A percentile compares a stretch with the other conserved stretches of the same genome.
phyloP scores from a whole-genome alignment of 2,329 filamentous ascomycete genomes.

The Dryadomyces sulphureus region DNA sequence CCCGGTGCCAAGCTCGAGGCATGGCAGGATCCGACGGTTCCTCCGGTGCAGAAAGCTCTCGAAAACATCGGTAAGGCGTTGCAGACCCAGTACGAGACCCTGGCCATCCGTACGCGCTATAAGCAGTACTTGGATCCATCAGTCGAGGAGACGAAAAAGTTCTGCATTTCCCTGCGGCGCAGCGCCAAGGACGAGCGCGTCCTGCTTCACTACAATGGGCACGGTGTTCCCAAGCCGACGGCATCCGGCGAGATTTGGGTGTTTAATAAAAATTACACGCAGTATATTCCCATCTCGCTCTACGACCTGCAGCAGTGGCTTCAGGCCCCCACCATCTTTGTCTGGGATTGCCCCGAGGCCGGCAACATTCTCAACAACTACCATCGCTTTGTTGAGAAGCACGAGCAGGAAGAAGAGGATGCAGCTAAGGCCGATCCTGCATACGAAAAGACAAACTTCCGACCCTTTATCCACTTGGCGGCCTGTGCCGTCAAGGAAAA shows the following conservation, averaged over 20 bases:
- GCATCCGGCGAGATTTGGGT: constrained; percentile 97
- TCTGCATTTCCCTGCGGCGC: constrained; percentile 74
- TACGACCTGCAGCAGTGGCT: constrained; percentile 95
- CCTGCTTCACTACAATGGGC: constrained; percentile 96
- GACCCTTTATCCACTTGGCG: constrained; percentile 72
- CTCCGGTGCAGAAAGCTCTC: constrained; percentile 68
- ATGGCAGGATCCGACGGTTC: constrained; percentile 83
- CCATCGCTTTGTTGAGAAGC: constrained; percentile 85
- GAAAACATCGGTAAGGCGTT: constrained; percentile 92
- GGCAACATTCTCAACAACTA: constrained; percentile 94
- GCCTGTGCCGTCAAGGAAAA: constrained; percentile 86
- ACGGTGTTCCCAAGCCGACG: constrained; percentile 91
- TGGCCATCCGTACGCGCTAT: constrained; percentile 90
- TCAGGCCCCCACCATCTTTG: constrained; percentile 86
- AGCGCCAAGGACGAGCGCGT: constrained; percentile 95
- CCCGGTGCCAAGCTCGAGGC: constrained; percentile 90
- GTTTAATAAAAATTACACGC: constrained; percentile 96
- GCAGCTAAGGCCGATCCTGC: constrained; percentile 61
- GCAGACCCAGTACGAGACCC: constrained; percentile 91
- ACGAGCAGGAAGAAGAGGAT: constrained; percentile 77
- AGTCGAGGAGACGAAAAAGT: constrained; percentile 94
- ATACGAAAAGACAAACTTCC: constrained; percentile 61
- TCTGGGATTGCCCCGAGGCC: constrained; percentile 95
- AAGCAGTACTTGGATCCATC: constrained; percentile 95
- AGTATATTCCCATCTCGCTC: constrained; percentile 93